phyloP scores from a whole-genome alignment of 345 rosid genomes.

The Aquilaria malaccensis region DNA sequence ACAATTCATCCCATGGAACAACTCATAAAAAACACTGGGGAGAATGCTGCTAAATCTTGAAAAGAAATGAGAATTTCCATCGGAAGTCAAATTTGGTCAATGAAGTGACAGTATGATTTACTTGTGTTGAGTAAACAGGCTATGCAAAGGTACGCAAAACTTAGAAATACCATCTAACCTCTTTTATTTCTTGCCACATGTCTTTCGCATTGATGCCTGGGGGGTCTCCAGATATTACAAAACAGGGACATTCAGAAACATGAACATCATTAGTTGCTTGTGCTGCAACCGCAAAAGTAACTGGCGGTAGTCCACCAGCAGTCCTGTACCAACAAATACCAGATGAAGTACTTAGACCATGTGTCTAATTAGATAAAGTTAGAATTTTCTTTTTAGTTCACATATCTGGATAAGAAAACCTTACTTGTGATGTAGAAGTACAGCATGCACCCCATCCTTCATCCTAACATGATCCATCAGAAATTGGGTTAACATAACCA shows the following conservation, averaged over 20 bases:
- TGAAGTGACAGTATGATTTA: neutral
- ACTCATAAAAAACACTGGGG: too few species aligned
- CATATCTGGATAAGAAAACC: conserved; percentile 11
- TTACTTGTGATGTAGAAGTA: conserved; percentile 79
- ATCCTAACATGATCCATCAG: conserved; percentile 37
- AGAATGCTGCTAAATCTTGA: too few species aligned
- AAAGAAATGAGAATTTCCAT: neutral
- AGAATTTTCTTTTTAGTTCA: conserved; percentile 3
- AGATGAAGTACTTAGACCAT: neutral
- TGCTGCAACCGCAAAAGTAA: conserved; percentile 68
- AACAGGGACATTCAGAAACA: conserved; percentile 70
- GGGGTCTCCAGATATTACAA: conserved; percentile 59
- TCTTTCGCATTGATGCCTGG: conserved; percentile 67
- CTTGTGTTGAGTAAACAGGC: neutral
- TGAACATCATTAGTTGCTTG: conserved; percentile 54
- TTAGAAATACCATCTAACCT: conserved; percentile 33
- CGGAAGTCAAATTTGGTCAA: neutral
- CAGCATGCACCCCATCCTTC: conserved; percentile 60
- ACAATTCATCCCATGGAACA: too few species aligned
- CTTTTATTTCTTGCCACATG: conserved; percentile 79
- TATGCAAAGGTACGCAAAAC: neutral
- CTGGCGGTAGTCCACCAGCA: conserved; percentile 39
- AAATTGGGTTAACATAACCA: conserved; percentile 12
- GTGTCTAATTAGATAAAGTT: conserved; percentile 7
- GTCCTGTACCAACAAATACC: conserved; percentile 41